Evolutionary conservation across 1,139 yeast genomes (phyloP).

Genomic region (Pichiaceae sp.): DNA sequence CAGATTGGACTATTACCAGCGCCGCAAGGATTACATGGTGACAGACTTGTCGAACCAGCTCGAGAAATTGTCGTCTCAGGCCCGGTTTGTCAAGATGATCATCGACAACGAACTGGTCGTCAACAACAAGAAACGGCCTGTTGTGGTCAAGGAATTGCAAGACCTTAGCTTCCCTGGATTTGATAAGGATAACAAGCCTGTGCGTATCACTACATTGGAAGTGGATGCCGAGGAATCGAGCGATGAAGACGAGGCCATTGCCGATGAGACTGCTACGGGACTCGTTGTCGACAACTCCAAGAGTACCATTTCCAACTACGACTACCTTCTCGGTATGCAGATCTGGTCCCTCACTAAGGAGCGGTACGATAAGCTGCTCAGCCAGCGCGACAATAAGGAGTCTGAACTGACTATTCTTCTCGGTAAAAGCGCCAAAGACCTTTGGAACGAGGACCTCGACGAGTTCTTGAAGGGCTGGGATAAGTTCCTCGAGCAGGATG

Average conservation of each 20-base stretch:
- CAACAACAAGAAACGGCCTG: conserved; percentile 64
- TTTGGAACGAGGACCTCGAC: conserved; percentile 82
- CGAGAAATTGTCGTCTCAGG: conserved; percentile 71
- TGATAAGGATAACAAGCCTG: conserved; percentile 58
- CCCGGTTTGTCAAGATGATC: conserved; percentile 84
- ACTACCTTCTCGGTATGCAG: conserved; percentile 78
- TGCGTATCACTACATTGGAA: conserved; percentile 26
- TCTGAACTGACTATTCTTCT: conserved; percentile 61
- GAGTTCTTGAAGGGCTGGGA: conserved; percentile 62
- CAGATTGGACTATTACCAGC: conserved; percentile 83
- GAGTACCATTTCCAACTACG: conserved; percentile 49
- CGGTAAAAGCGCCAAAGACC: conserved; percentile 69
- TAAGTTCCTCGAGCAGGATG: conserved; percentile 49
- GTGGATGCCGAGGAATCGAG: conserved; percentile 32
- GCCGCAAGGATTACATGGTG: conserved; percentile 76
- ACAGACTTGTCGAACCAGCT: conserved; percentile 65
- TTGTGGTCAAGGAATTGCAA: conserved; percentile 56
- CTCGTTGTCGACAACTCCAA: conserved; percentile 32
- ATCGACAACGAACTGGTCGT: conserved; percentile 66
- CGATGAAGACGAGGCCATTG: conserved; percentile 29
- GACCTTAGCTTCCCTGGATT: conserved; percentile 67
- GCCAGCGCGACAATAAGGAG: conserved; percentile 67
- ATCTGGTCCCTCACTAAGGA: conserved; percentile 91
- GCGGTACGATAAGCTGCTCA: conserved; percentile 70
- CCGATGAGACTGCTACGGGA: conserved; percentile 24